Base-by-base conservation (phyloP, 108 stramenopile species). In the Pinguiococcus pyrenoidosus region DNA sequence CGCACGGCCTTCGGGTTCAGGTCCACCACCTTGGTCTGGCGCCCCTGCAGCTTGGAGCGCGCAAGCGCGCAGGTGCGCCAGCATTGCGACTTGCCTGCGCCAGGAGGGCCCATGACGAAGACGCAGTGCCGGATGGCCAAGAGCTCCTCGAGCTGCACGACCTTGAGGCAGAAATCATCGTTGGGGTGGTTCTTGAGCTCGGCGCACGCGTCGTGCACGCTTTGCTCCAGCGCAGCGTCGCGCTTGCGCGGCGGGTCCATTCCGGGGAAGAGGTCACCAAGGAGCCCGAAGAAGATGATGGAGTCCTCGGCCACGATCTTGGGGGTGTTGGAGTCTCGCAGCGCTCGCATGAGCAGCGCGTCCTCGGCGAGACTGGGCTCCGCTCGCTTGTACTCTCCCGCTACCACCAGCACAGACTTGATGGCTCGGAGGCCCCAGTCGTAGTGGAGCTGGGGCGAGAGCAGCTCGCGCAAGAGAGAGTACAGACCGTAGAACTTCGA, bases 371-470 rank as follows among this genome's bases (percentile, higher is more conserved):
- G 52, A 20, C 21, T 35, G 14, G 67, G 67, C 21, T 68, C 75
- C 44, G 75, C 75, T 8, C 75, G 66, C 47, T 79, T 78, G 36
- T 79, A 54, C 30, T 37, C 51, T 0, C 80, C 80, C 5, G 77
- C 80, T 28, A 76, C 75, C 24, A 78, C 77, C 10, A 81, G 50
- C 6, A 78, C 77, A 25, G 77, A 76, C 67, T 78, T 79, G 24
- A 81, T 74, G 0, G 80, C 80, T 29, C 80, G 70, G 30, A 81
- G 61, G 20, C 80, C 80, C 75, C 75, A 81, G 54, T 81, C 80
- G 37, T 81, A 81, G 54, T 78, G 77, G 12, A 69, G 52, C 62
- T 81, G 77, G 29, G 72, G 68, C 18, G 75, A 77, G 23, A 81
- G 64, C 36, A 78, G 59, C 33, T 76, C 73, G 49, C 54, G 58